Evolutionary conservation across 2,329 filamentous ascomycete genomes (phyloP), one percentile per base, ranked within the genome.

Genomic region (Aspergillus terreus): DNA sequence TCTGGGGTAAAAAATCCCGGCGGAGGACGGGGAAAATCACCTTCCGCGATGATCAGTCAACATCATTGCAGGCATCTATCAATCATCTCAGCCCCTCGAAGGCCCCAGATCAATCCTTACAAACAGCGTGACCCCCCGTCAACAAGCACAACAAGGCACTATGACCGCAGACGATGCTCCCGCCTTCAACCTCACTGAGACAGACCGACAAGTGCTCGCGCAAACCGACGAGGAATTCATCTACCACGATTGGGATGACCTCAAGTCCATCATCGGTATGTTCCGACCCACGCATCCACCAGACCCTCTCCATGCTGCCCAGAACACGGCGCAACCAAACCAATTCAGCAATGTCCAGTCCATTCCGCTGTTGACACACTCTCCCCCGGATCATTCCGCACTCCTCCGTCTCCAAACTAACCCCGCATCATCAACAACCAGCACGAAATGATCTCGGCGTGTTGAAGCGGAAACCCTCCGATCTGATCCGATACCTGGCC

Each of bases 381-480:
- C 47, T 47, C 47, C 40, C 40, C 17, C 40, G 40, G 40, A 42
- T 42, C 17, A 23, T 42, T 42, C 40, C 40, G 40, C 40, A 23
- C 40, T 19, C 14, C 14, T 21, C 17, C 40, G 4, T 23, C 40
- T 11, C 15, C 38, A 17, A 23, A 42, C 40, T 42, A 23, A 42
- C 40, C 45, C 55, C 54, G 59, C 54, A 50, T 49, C 48, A 33
- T 30, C 30, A 32, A 19, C 27, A 38, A 46, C 47, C 58, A 77
- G 71, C 71, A 15, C 70, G 72, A 35, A 80, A 82, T 61, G 73
- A 77, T 52, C 79, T 85, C 50, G 77, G 78, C 53, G 68, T 77
- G 32, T 71, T 85, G 10, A 82, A 80, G 62, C 79, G 83, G 57
- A 78, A 76, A 65, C 83, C 83, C 19, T 82, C 79, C 55, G 78